Base-by-base conservation (phyloP, 177 flowering plant species). In the Vitis hybrid region DNA sequence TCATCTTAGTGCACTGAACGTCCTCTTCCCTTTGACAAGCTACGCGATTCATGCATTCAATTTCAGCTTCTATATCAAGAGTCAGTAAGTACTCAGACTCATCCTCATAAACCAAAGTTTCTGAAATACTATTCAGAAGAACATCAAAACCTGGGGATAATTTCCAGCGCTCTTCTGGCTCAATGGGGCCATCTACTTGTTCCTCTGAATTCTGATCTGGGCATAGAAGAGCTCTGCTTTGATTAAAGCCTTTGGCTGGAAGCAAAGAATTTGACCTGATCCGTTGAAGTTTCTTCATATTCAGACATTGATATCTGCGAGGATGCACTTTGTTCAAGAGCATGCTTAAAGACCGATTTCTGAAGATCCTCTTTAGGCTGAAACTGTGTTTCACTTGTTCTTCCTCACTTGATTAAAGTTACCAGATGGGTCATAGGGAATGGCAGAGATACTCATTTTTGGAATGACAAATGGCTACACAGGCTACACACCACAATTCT, bases 61-160 rank as follows among this genome's bases (percentile, higher is more conserved):
- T 79, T 79, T 89, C 96, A 76, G 87, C 87, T 72, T 90, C 80
- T 50, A 88, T 72, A 51, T 82, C 85, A 73, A 49, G 65, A n/a
- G 52, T 80, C 18, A 64, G 49, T 51, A 72, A 19, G 61, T 84
- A 78, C 49, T 82, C 84, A 16, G 70, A 63, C 53, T 81, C 82
- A 60, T 80, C 87, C 73, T 80, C 81, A 71, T 63, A 81, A 60
- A 55, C 83, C 72, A 76, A 55, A 61, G 74, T 58, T 71, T 84
- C 87, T 5, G 80, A 76, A 59, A 79, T 75, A 66, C 77, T 81
- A 75, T 85, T 85, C 19, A 89, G 92, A 59, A 88, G 86, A 59
- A 90, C 93, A 78, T 90, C 93, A 77, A 90, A 85, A 3, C 93
- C 95, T 8, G 92, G 89, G 15, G 93, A 85, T 13, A 90, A 86